Evolutionary conservation across 2,329 filamentous ascomycete species (phyloP).

Genomic region (Gnomoniopsis sp.): DNA sequence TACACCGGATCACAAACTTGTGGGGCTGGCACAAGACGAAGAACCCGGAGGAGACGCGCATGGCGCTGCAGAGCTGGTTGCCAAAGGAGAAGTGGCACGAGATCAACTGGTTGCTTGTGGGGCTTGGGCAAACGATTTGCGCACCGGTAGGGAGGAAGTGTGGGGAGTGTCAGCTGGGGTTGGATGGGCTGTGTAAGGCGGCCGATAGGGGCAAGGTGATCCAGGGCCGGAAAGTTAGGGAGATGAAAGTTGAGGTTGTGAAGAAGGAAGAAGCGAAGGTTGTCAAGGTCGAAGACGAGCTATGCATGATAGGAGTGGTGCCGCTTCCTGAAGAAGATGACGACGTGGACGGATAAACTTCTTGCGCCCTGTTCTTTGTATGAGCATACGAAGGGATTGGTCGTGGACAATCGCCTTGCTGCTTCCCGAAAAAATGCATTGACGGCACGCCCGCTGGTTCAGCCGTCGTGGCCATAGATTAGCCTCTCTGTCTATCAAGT

Average conservation of each 20-base stretch:
- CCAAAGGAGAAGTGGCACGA: slow-evolving; percentile 84
- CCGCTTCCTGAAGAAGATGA: not conserved
- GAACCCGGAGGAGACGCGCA: slow-evolving; percentile 77
- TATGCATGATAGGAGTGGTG: slow-evolving; percentile 21
- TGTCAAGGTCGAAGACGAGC: slow-evolving; percentile 27
- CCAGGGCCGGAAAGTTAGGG: slow-evolving; percentile 52
- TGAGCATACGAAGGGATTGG: no score
- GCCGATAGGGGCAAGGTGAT: slow-evolving; percentile 64
- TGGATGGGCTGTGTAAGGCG: slow-evolving; percentile 70
- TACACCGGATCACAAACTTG: slow-evolving; percentile 89
- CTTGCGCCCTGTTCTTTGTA: no score
- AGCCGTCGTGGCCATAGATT: no score
- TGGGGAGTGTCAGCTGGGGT: slow-evolving; percentile 79
- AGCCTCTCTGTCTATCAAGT: no score
- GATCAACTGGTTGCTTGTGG: slow-evolving; percentile 86
- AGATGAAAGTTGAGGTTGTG: slow-evolving; percentile 24
- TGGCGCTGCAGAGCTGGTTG: slow-evolving; percentile 75
- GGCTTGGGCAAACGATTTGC: slow-evolving; percentile 83
- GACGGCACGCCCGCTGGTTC: no score
- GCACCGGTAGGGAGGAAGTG: slow-evolving; percentile 76
- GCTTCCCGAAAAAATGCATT: no score
- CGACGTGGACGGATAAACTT: no score
- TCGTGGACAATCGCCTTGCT: no score
- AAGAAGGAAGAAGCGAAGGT: slow-evolving; percentile 27
- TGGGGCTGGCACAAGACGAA: slow-evolving; percentile 88